Evolutionary conservation across 805 yeast genomes (phyloP).

Genomic region (Clavispora fructus): DNA sequence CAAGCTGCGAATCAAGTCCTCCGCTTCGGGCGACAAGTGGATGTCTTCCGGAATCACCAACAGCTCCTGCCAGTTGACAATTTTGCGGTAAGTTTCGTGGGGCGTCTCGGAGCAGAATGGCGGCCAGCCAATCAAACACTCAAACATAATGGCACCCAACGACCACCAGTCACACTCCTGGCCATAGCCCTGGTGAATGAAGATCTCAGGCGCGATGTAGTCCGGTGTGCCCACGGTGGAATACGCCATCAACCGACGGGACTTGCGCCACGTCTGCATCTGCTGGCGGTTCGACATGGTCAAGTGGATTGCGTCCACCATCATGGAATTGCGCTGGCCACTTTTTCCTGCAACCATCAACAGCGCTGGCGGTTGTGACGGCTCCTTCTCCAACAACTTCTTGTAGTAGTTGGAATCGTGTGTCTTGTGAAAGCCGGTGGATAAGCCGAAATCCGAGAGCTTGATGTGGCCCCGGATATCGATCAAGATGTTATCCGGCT

Average conservation of each 20-base stretch:
- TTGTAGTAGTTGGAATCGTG: slow-evolving; percentile 86
- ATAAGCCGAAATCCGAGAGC: slow-evolving; percentile 70
- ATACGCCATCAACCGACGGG: slow-evolving; percentile 88
- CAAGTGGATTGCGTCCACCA: slow-evolving; percentile 91
- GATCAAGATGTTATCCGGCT: slow-evolving; percentile 91
- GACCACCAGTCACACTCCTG: slow-evolving; percentile 99
- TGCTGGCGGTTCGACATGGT: slow-evolving; percentile 94
- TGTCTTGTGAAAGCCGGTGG: slow-evolving; percentile 90
- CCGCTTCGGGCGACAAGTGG: slow-evolving; percentile 83
- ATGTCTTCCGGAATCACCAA: slow-evolving; percentile 87
- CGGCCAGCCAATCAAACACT: slow-evolving; percentile 95
- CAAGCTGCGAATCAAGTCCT: slow-evolving; percentile 73
- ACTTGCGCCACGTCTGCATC: slow-evolving; percentile 93
- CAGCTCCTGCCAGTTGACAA: slow-evolving; percentile 86
- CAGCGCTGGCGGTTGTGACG: slow-evolving; percentile 32
- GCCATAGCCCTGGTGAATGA: slow-evolving; percentile 89
- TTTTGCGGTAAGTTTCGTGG: slow-evolving; percentile 88
- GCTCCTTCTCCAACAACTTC: slow-evolving; percentile 68
- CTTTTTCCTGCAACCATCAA: slow-evolving; percentile 15
- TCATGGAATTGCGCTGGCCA: slow-evolving; percentile 60
- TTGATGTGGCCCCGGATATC: slow-evolving; percentile 73
- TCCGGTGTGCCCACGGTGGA: slow-evolving; percentile 97
- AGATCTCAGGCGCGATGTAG: slow-evolving; percentile 93
- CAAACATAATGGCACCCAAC: slow-evolving; percentile 93
- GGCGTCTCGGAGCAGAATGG: slow-evolving; percentile 95